A percentile compares a stretch with the other conserved stretches of the same genome.
Conservation (phyloP, 768 basidiomycete species). For the Amyloporia xantha region DNA sequence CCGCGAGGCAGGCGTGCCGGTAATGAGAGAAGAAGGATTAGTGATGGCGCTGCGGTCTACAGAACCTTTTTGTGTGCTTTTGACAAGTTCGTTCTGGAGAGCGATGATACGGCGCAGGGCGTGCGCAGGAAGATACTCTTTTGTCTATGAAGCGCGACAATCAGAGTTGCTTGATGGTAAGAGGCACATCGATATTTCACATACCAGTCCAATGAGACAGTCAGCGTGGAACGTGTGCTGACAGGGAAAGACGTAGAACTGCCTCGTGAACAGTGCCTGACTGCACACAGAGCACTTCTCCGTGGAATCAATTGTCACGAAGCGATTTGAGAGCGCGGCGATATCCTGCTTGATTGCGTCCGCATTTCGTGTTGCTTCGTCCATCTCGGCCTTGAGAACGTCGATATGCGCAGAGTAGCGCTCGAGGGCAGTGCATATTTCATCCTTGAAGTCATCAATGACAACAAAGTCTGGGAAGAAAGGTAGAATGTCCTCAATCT, state of each 20-base stretch:
- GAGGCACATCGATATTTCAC: conserved; percentile 26
- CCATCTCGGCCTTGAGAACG: conserved; percentile 87
- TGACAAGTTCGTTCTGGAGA: conserved; percentile 80
- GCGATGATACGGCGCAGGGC: conserved; percentile 79
- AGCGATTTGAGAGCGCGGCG: conserved; percentile 73
- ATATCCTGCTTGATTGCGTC: conserved; percentile 94
- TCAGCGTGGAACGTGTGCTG: conserved; percentile 98
- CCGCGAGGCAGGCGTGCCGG: conserved; percentile 24
- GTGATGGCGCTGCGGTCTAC: conserved; percentile 29
- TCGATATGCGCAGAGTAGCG: conserved; percentile 92
- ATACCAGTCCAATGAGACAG: conserved; percentile 88
- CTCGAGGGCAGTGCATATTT: conserved; percentile 93
- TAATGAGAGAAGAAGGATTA: conserved; percentile 23
- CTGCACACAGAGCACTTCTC: conserved; percentile 85
- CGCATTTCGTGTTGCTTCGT: conserved; percentile 86
- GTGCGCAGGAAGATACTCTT: conserved; percentile 81
- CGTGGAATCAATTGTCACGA: conserved; percentile 83
- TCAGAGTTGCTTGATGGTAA: no score
- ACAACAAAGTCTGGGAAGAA: conserved; percentile 99
- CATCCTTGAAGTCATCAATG: conserved; percentile 99
- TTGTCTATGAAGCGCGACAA: conserved; percentile 52
- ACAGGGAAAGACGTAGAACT: conserved; percentile 99
- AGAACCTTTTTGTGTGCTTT: conserved; percentile 32
- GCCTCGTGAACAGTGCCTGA: conserved; percentile 69
- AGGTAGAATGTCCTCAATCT: conserved; percentile 97